A percentile compares a stretch with the other conserved stretches of the same genome.
Evolutionary conservation across 2,329 filamentous ascomycete species (phyloP).

Genomic region (Aspergillus sp.): DNA sequence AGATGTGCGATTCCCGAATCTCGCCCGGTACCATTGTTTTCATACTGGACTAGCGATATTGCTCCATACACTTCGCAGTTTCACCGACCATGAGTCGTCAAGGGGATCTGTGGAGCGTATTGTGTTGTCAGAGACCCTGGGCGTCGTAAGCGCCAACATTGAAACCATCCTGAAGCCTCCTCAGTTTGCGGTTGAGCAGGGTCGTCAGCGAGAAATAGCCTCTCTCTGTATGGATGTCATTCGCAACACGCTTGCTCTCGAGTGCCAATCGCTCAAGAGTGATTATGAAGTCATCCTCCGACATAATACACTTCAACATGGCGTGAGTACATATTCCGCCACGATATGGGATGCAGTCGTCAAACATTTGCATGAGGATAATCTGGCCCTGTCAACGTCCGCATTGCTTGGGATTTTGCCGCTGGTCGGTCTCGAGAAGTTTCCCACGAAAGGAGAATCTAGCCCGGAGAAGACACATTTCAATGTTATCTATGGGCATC

Average conservation of each 20-base stretch:
- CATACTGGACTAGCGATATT: slow-evolving; percentile 48
- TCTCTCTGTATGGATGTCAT: slow-evolving; percentile 65
- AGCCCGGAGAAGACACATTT: slow-evolving; percentile 66
- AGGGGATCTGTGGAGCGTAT: slow-evolving; percentile 50
- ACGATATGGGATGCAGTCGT: slow-evolving; percentile 78
- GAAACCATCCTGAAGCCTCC: slow-evolving; percentile 61
- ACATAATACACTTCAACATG: slow-evolving; percentile 63
- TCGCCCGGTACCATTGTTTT: slow-evolving; percentile 50
- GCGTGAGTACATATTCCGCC: slow-evolving; percentile 69
- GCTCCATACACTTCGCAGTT: slow-evolving; percentile 49
- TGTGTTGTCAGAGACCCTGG: slow-evolving; percentile 51
- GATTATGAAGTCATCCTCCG: slow-evolving; percentile 68
- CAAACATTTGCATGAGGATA: slow-evolving; percentile 65
- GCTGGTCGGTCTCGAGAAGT: slow-evolving; percentile 73
- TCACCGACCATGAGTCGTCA: slow-evolving; percentile 49
- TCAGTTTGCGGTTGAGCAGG: slow-evolving; percentile 50
- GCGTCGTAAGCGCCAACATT: slow-evolving; percentile 50
- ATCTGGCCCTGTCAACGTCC: slow-evolving; percentile 71
- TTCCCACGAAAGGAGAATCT: slow-evolving; percentile 55
- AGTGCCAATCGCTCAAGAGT: slow-evolving; percentile 68
- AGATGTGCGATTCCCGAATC: slow-evolving; percentile 40
- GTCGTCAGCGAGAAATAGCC: slow-evolving; percentile 55
- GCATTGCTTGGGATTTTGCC: slow-evolving; percentile 71
- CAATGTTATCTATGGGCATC: slow-evolving; percentile 69
- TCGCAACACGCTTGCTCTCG: slow-evolving; percentile 66